Evolutionary conservation across 2,329 filamentous ascomycete genomes (phyloP).

Genomic region (Colletotrichum horii): DNA sequence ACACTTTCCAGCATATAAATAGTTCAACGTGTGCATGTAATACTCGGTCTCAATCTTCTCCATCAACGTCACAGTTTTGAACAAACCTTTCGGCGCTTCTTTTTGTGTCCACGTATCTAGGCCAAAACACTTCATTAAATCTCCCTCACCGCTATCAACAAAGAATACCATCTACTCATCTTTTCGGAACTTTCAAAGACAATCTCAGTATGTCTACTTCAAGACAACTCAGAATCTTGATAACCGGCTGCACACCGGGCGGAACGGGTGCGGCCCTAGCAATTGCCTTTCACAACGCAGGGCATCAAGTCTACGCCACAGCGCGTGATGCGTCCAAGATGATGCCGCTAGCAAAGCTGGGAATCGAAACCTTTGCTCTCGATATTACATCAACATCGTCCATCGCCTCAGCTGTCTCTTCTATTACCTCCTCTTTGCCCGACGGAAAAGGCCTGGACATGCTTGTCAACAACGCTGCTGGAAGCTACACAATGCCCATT

Average conservation of each 20-base stretch:
- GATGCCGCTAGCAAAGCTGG: slow-evolving; percentile 25
- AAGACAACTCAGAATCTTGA: slow-evolving; percentile 20
- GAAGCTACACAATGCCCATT: slow-evolving; percentile 31
- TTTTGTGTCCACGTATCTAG: too few species aligned
- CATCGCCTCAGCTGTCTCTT: slow-evolving; percentile 24
- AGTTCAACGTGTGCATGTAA: background rate
- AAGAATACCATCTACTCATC: background rate
- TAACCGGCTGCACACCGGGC: slow-evolving; percentile 30
- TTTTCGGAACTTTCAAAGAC: fast-evolving
- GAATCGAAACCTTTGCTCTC: slow-evolving; percentile 27
- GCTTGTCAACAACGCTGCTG: slow-evolving; percentile 37
- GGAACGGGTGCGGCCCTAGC: slow-evolving; percentile 33
- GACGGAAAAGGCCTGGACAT: slow-evolving; percentile 25
- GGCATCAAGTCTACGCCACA: slow-evolving; percentile 38
- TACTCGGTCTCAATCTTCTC: background rate
- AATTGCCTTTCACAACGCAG: slow-evolving; percentile 23
- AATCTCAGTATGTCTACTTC: background rate
- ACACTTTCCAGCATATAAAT: background rate
- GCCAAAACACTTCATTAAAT: background rate
- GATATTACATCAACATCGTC: slow-evolving; percentile 35
- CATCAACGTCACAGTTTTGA: background rate
- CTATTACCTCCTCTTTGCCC: background rate
- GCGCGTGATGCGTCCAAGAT: slow-evolving; percentile 32
- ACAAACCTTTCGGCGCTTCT: background rate
- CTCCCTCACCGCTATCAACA: background rate